Evolutionary conservation across 2,329 filamentous ascomycete species (phyloP), one percentile per base, ranked within the genome.

Genomic region (Aschersonia sp.): DNA sequence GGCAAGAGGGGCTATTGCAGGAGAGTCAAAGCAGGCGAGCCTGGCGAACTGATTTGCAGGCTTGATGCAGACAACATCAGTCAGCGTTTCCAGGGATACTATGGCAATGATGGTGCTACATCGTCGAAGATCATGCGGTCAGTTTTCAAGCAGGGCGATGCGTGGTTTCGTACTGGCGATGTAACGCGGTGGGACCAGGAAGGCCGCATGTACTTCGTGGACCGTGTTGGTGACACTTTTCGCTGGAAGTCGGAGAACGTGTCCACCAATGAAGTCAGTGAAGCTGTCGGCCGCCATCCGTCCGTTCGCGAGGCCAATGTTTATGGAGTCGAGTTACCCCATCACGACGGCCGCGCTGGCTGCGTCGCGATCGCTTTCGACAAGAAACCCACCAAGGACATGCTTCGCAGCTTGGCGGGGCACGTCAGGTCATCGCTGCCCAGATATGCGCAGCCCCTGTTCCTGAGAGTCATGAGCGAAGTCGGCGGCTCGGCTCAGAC

Each of bases 171-270:
- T 30, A 83, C 85, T 0, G 88, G 88, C n/a, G 88, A 95, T 57
- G 73, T 92, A 14, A 66, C 92, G 32, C 73, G 80, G n/a, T 76
- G 74, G 66, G 83, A 88, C 53, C 49, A 52, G 1, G 80, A 92
- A 49, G 86, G 87, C 5, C 71, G 81, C 3, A 76, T 81, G 60
- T 92, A 74, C 68, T 95, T 95, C 66, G 78, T 81, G 48, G 88
- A 95, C 64, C 80, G 83, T 44, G 82, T 87, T 51, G 83, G 83
- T 48, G 83, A 87, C 58, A 87, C 83, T 0, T 87, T 83, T 66
- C 76, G 83, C 45, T 87, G 83, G 83, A 87, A 92, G 67, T 81
- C 80, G 45, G 84, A 90, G 63, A 90, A 90, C 56, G 84, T 90
- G 1, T 87, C 83, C 4, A 89, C 85, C 0, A 79, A 76, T 45